Conservation (phyloP, 257 asterid genomes). For the Striga asiatica region DNA sequence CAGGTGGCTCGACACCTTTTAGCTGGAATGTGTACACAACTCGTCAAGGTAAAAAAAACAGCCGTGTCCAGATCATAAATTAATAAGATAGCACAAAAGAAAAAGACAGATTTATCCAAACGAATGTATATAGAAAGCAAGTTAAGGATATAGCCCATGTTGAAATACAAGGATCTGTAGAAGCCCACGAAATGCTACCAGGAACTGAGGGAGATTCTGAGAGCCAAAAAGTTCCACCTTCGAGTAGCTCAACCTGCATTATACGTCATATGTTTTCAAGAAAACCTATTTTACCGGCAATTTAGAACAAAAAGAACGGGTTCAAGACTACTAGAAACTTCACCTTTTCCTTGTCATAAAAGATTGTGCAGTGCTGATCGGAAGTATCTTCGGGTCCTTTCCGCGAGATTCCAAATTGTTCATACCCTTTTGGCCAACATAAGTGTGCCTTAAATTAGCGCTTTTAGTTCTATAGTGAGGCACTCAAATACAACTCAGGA, state of each 20-base stretch:
- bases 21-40: conserved; percentile 94
- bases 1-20: conserved; percentile 93
- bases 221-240: conserved; percentile 98
- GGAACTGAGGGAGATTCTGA: conserved; percentile 98
- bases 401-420: conserved; percentile 86
- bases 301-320: not conserved
- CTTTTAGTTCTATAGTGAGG: not conserved
- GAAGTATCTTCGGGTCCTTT: conserved; percentile 82
- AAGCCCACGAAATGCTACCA: conserved; percentile 98
- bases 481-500: not conserved
- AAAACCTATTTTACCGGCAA: not conserved
- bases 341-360: conserved; percentile 93
- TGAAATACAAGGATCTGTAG: conserved; percentile 72
- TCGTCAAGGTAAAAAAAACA: conserved; percentile 35
- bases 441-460: conserved; percentile 6
- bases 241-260: conserved; percentile 78
- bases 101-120: not conserved
- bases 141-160: conserved; percentile 98
- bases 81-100: not conserved
- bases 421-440: conserved; percentile 48
- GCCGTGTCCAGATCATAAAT: not conserved
- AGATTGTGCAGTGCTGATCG: conserved; percentile 85
- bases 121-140: not conserved
- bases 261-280: conserved; percentile 3
- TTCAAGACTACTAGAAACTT: not conserved